These are phyloP conservation scores for Phanerochaete sordida DNA, from an alignment of 768 basidiomycete species.

Conservation along the genomic window DNA sequence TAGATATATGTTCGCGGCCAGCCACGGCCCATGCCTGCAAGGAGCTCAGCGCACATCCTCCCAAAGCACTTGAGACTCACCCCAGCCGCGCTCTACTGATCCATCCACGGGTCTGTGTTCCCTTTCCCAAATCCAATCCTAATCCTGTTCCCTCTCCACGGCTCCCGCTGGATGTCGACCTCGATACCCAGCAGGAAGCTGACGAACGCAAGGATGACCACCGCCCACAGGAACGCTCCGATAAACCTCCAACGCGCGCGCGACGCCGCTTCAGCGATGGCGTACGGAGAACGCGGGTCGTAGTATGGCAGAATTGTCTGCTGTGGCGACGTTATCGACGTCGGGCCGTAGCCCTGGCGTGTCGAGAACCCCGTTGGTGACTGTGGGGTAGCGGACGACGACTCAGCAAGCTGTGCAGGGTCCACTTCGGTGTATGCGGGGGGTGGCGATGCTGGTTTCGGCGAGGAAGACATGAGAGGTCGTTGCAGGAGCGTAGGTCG, in stretches of 20 bases:
- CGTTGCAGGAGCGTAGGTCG: background rate
- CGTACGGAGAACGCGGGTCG: constrained; percentile 39
- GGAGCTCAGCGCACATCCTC: background rate
- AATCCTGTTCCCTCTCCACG: constrained; percentile 8
- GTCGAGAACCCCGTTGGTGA: constrained; percentile 12
- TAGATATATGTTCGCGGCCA: background rate
- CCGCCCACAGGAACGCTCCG: constrained; percentile 36
- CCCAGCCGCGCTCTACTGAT: background rate
- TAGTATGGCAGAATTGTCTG: constrained; percentile 39
- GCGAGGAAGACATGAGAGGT: background rate
- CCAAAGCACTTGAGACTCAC: background rate
- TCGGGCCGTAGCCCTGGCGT: constrained; percentile 33
- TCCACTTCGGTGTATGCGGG: constrained; percentile 24
- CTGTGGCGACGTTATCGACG: constrained; percentile 35
- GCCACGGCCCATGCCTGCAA: background rate
- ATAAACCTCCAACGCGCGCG: constrained; percentile 44
- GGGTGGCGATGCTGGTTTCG: constrained; percentile 22
- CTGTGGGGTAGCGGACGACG: constrained; percentile 2
- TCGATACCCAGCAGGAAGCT: constrained; percentile 25
- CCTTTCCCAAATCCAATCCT: constrained; percentile 6
- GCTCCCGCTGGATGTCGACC: constrained; percentile 14
- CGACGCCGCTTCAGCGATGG: constrained; percentile 32
- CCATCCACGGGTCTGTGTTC: constrained; percentile 7
- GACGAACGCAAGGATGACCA: constrained; percentile 28
- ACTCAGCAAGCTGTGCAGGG: constrained; percentile 9